A percentile compares a stretch with the other conserved stretches of the same genome.
Conservation (phyloP, 2,329 filamentous ascomycete genomes). For the Curvularia spicifera region DNA sequence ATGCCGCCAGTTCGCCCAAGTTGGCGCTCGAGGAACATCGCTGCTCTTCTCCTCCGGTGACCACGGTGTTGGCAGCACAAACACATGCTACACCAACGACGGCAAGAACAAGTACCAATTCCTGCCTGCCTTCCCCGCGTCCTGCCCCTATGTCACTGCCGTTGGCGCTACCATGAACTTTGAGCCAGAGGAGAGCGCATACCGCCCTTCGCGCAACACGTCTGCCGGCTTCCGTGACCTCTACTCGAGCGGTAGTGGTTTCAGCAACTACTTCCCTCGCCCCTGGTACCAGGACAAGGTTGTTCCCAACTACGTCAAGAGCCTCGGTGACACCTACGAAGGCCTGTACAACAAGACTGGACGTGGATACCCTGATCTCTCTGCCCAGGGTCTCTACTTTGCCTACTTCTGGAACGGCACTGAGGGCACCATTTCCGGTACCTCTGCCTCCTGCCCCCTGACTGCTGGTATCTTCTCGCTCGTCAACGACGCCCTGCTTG, state of each 20-base stretch:
- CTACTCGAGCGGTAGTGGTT: constrained; percentile 61
- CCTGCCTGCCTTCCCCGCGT: constrained; percentile 68
- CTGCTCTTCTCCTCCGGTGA: constrained; percentile 71
- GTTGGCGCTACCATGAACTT: constrained; percentile 66
- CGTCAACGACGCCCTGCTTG: constrained; percentile 66
- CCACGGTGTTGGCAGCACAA: constrained; percentile 59
- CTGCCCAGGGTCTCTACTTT: constrained; percentile 63
- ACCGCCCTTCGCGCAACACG: constrained; percentile 37
- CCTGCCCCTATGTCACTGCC: constrained; percentile 71
- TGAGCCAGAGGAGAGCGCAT: constrained; percentile 61
- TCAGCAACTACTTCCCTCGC: constrained; percentile 57
- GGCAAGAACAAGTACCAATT: constrained; percentile 63
- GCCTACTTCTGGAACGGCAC: constrained; percentile 53
- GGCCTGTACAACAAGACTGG: constrained; percentile 61
- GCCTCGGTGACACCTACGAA: constrained; percentile 51
- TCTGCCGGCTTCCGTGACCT: constrained; percentile 51
- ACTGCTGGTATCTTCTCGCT: constrained; percentile 66
- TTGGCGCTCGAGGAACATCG: constrained; percentile 70
- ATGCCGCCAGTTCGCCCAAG: constrained; percentile 68
- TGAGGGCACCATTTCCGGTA: constrained; percentile 56
- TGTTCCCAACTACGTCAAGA: constrained; percentile 55
- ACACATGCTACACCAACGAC: constrained; percentile 64
- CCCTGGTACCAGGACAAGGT: constrained; percentile 57
- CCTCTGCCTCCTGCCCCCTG: constrained; percentile 63
- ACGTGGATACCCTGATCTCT: constrained; percentile 67